Conservation (phyloP, 805 yeast species). For the Nakazawaea holstii region DNA sequence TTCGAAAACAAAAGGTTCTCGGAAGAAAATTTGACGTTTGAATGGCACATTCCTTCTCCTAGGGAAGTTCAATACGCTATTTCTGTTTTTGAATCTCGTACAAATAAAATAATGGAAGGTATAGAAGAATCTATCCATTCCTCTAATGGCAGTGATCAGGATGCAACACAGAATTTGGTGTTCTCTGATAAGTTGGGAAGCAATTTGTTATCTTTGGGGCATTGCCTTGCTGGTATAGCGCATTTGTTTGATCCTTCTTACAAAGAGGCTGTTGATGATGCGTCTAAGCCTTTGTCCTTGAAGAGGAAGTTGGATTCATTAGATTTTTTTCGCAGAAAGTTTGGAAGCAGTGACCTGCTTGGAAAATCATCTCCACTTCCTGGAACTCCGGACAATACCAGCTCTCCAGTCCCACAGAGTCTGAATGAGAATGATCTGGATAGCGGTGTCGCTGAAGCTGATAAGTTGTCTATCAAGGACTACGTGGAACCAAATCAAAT, state of each 20-base stretch:
- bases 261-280: slow-evolving; percentile 23
- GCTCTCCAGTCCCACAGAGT: background rate
- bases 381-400: slow-evolving; percentile 14
- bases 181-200: slow-evolving; percentile 31
- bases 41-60: slow-evolving; percentile 71
- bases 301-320: slow-evolving; percentile 30
- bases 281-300: slow-evolving; percentile 26
- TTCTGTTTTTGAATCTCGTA: slow-evolving; percentile 46
- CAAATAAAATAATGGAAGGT: slow-evolving; percentile 35
- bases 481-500: slow-evolving; percentile 17
- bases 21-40: slow-evolving; percentile 43
- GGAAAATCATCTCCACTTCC: slow-evolving; percentile 12
- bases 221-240: slow-evolving; percentile 63
- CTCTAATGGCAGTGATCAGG: background rate
- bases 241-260: slow-evolving; percentile 63
- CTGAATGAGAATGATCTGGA: slow-evolving; percentile 14
- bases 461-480: slow-evolving; percentile 18
- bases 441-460: slow-evolving; percentile 13
- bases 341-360: slow-evolving; percentile 13
- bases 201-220: slow-evolving; percentile 51
- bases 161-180: background rate
- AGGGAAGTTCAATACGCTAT: slow-evolving; percentile 58
- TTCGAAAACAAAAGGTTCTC: slow-evolving; percentile 47
- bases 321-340: slow-evolving; percentile 24
- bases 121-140: slow-evolving; percentile 27